Conservation (phyloP, 768 basidiomycete genomes). For the Mycena galopus region DNA sequence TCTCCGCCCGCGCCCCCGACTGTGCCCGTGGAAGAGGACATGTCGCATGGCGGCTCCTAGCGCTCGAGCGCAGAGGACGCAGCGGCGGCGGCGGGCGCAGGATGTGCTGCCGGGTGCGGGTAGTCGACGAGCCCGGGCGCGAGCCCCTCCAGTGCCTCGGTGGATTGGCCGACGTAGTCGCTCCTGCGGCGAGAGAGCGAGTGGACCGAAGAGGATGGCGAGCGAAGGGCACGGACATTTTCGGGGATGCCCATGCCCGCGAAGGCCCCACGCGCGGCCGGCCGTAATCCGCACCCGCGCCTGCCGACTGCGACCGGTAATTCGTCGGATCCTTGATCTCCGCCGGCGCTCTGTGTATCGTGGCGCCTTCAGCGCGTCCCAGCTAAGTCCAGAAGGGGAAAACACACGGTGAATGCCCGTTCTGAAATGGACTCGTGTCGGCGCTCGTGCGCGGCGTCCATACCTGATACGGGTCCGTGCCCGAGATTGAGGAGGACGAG, state of each 20-base stretch:
- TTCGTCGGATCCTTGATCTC: conserved; percentile 47
- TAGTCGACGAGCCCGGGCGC: conserved; percentile 77
- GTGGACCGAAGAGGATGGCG: conserved; percentile 86
- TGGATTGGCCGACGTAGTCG: conserved; percentile 86
- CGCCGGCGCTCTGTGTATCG: conserved; percentile 55
- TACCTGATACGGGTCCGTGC: conserved; percentile 42
- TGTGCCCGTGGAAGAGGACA: not conserved
- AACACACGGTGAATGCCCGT: conserved; percentile 58
- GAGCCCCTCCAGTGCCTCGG: conserved; percentile 68
- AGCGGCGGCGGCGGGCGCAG: conserved; percentile 82
- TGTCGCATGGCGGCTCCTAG: conserved; percentile 60
- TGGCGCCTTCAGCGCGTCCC: not conserved
- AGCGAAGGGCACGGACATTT: conserved; percentile 70
- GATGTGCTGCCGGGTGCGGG: conserved; percentile 73
- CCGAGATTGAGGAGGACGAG: not conserved
- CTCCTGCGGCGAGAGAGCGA: conserved; percentile 81
- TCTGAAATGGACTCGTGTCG: conserved; percentile 38
- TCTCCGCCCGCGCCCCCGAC: no score
- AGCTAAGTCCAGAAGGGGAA: not conserved
- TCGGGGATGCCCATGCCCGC: conserved; percentile 58
- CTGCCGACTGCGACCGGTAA: conserved; percentile 25
- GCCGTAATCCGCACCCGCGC: conserved; percentile 13
- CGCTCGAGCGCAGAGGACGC: conserved; percentile 79
- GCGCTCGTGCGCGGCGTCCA: conserved; percentile 47
- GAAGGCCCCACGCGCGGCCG: conserved; percentile 22